phyloP scores from a whole-genome alignment of 2,329 filamentous ascomycete genomes.

The Alternaria gansuensis region DNA sequence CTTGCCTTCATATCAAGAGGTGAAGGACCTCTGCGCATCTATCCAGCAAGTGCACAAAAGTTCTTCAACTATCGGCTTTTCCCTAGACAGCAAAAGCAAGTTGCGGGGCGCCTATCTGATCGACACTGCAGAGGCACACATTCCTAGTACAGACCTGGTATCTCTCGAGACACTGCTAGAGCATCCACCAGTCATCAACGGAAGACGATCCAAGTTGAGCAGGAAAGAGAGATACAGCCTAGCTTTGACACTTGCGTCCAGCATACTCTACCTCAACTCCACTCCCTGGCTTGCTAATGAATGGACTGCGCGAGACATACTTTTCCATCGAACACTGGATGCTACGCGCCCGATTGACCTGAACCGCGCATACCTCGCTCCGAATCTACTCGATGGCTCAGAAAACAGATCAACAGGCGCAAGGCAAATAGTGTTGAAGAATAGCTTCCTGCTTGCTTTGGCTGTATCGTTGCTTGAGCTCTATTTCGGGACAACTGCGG shows the following conservation, averaged over 20 bases:
- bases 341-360: slow-evolving; percentile 39
- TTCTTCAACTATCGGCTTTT: slow-evolving; percentile 45
- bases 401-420: slow-evolving; percentile 14
- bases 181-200: slow-evolving; percentile 37
- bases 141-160: slow-evolving; percentile 31
- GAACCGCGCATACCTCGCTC: slow-evolving; percentile 46
- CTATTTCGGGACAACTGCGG: slow-evolving; percentile 49
- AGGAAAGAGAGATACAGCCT: slow-evolving; percentile 50
- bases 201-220: slow-evolving; percentile 41
- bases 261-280: slow-evolving; percentile 48
- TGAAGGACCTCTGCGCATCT: slow-evolving; percentile 50
- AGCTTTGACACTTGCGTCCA: slow-evolving; percentile 50
- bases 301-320: slow-evolving; percentile 47
- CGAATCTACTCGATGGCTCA: slow-evolving; percentile 19
- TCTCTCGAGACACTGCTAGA: slow-evolving; percentile 46
- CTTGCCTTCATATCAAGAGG: slow-evolving; percentile 35
- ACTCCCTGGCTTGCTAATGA: slow-evolving; percentile 51
- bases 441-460: slow-evolving; percentile 47
- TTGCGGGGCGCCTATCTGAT: slow-evolving; percentile 44
- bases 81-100: slow-evolving; percentile 44
- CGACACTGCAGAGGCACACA: slow-evolving; percentile 24
- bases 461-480: slow-evolving; percentile 49
- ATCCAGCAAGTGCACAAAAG: slow-evolving; percentile 42
- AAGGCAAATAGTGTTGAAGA: slow-evolving; percentile 40
- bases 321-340: slow-evolving; percentile 40